A percentile compares a stretch with the other conserved stretches of the same genome.
Conservation (phyloP, 805 yeast species). For the Wickerhamiella spandovensis region DNA sequence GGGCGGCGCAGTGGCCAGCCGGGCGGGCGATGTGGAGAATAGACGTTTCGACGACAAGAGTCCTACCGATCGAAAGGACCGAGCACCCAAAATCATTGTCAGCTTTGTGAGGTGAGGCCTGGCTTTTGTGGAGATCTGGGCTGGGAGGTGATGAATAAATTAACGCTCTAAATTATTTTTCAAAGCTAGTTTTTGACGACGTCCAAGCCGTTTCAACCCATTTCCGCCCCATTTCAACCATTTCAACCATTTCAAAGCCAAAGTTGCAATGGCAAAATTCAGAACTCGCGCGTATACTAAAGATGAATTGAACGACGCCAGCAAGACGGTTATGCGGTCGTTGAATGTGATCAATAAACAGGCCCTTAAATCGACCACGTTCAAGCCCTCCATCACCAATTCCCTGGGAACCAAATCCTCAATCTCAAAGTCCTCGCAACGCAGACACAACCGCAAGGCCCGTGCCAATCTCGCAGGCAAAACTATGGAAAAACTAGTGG, state of each 20-base stretch:
- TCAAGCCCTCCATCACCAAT: conserved; percentile 13
- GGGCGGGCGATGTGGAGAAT: neutral
- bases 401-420: conserved; percentile 9
- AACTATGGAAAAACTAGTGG: conserved; percentile 14
- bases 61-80: neutral
- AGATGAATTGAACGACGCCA: conserved; percentile 18
- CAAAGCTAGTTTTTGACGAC: too few species aligned
- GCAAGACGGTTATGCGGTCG: conserved; percentile 18
- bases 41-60: neutral
- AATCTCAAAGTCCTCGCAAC: conserved; percentile 15
- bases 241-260: too few species aligned
- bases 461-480: conserved; percentile 16
- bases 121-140: too few species aligned
- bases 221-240: neutral
- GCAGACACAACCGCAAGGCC: conserved; percentile 15
- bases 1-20: neutral
- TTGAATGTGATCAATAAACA: conserved; percentile 12
- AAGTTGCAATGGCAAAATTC: neutral
- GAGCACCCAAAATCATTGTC: neutral
- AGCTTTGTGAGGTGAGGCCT: neutral
- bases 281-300: conserved; percentile 9
- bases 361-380: conserved; percentile 1
- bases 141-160: neutral
- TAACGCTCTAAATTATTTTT: too few species aligned
- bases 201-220: too few species aligned